phyloP scores from a whole-genome alignment of 345 rosid genomes.

The Limnanthes douglasii region DNA sequence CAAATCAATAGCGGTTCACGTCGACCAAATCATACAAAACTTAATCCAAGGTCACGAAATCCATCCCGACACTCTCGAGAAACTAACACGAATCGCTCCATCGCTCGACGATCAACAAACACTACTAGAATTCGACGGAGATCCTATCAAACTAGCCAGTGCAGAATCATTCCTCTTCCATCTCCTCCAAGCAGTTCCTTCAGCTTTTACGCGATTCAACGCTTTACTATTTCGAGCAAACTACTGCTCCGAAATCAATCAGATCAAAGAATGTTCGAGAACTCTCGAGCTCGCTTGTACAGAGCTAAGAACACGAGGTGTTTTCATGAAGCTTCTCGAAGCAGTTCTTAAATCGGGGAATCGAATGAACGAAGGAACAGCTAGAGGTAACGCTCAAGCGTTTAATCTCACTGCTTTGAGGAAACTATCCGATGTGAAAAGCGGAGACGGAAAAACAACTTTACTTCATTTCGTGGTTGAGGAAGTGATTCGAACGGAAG shows the following conservation, averaged over 20 bases:
- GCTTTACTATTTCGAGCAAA: conserved; percentile 76
- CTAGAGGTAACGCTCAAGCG: conserved; percentile 82
- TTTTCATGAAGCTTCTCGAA: conserved; percentile 73
- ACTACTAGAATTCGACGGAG: conserved; percentile 43
- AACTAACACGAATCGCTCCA: conserved; percentile 58
- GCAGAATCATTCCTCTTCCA: conserved; percentile 61
- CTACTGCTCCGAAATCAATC: conserved; percentile 37
- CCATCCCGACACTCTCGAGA: conserved; percentile 54
- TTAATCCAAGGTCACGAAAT: conserved; percentile 46
- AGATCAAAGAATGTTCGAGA: conserved; percentile 28
- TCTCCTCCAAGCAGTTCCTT: conserved; percentile 52
- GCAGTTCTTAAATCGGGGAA: conserved; percentile 93
- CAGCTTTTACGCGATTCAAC: conserved; percentile 43
- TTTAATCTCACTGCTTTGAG: conserved; percentile 49
- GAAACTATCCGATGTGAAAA: conserved; percentile 78
- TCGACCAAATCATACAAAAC: conserved; percentile 35
- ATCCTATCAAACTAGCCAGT: conserved; percentile 41
- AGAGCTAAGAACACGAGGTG: conserved; percentile 56
- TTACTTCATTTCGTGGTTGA: conserved; percentile 79
- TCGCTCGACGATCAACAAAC: conserved; percentile 48
- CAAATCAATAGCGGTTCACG: conserved; percentile 49
- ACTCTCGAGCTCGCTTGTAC: conserved; percentile 47
- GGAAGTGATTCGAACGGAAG: conserved; percentile 67
- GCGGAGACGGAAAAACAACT: conserved; percentile 70
- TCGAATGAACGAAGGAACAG: conserved; percentile 86